These are phyloP conservation scores for Cephalotrichum gorgonifer DNA, from an alignment of 2,329 filamentous ascomycete genomes.

Conservation along the genomic window DNA sequence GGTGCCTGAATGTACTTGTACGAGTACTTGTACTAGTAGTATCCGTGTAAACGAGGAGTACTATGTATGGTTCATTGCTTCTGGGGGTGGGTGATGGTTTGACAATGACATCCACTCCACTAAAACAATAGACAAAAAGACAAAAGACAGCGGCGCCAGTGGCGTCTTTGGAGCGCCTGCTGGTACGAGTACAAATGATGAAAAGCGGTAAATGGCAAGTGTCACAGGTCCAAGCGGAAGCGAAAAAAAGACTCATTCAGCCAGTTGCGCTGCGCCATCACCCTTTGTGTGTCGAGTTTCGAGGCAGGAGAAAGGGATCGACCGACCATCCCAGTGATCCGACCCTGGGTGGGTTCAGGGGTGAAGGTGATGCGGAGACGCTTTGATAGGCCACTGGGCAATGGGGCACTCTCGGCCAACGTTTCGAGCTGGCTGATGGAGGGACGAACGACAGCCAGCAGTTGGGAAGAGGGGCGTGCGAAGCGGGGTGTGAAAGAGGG, in stretches of 20 bases:
- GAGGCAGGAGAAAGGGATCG: conserved; percentile 1
- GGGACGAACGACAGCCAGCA: neutral
- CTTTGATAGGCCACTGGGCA: neutral
- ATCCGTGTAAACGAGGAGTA: too few relatives aligned
- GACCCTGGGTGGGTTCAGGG: neutral
- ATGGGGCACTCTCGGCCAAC: neutral
- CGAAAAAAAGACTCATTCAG: neutral
- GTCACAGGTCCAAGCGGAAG: too few relatives aligned
- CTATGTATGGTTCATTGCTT: too few relatives aligned
- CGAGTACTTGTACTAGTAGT: too few relatives aligned
- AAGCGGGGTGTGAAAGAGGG: neutral
- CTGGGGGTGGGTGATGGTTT: too few relatives aligned
- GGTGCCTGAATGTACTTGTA: too few relatives aligned
- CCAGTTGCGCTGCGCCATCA: conserved; percentile 1
- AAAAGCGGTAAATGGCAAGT: too few relatives aligned
- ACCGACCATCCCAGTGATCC: neutral
- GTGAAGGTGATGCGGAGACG: conserved; percentile 1
- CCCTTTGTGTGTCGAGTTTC: neutral
- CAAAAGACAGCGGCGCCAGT: too few relatives aligned
- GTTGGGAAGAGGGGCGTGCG: neutral
- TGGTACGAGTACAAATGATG: too few relatives aligned
- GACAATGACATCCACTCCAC: too few relatives aligned
- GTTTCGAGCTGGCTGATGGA: neutral
- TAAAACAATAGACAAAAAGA: neutral
- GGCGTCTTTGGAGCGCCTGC: conserved; percentile 1